Percentiles rank a stretch among this genome's conserved stretches.
Conservation (phyloP, 306 rosid genomes). For the Sicyos edulis region DNA sequence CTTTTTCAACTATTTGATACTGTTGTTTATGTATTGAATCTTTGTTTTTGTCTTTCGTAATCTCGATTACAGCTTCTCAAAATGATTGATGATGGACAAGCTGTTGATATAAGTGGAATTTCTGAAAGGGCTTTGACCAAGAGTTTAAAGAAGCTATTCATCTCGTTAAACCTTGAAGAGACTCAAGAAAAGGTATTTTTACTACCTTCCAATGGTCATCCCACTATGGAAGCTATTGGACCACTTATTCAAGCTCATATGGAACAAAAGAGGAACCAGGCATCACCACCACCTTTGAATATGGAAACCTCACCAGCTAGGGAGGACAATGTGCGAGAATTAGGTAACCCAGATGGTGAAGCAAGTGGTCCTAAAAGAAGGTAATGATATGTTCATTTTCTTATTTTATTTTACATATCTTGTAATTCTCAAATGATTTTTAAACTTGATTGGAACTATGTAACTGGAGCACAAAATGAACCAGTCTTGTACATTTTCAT, state of each 20-base stretch:
- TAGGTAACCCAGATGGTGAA: constrained; percentile 35
- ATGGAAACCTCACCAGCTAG: constrained; percentile 27
- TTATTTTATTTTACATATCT: background rate
- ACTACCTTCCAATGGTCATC: constrained; percentile 51
- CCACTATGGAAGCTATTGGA: constrained; percentile 71
- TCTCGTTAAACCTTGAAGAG: constrained; percentile 59
- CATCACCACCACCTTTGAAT: constrained; percentile 32
- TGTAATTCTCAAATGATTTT: background rate
- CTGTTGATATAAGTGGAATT: constrained; percentile 83
- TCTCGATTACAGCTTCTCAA: constrained; percentile 50
- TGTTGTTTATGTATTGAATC: background rate
- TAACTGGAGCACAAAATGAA: too few relatives aligned
- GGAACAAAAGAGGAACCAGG: constrained; percentile 27
- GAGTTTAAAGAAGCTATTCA: constrained; percentile 65
- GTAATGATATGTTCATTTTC: constrained; percentile 28
- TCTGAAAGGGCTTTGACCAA: constrained; percentile 55
- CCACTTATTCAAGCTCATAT: constrained; percentile 39
- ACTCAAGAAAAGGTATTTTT: constrained; percentile 61
- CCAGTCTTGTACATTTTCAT: background rate
- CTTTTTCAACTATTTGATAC: too few relatives aligned
- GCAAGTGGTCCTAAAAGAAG: constrained; percentile 48
- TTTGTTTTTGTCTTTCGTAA: background rate
- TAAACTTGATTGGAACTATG: too few relatives aligned
- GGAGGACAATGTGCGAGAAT: constrained; percentile 26
- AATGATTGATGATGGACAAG: constrained; percentile 93